Evolutionary conservation across 495 filamentous ascomycete species (phyloP), one percentile per base, ranked within the genome.

Genomic region (Penicillium atrosanguineum): DNA sequence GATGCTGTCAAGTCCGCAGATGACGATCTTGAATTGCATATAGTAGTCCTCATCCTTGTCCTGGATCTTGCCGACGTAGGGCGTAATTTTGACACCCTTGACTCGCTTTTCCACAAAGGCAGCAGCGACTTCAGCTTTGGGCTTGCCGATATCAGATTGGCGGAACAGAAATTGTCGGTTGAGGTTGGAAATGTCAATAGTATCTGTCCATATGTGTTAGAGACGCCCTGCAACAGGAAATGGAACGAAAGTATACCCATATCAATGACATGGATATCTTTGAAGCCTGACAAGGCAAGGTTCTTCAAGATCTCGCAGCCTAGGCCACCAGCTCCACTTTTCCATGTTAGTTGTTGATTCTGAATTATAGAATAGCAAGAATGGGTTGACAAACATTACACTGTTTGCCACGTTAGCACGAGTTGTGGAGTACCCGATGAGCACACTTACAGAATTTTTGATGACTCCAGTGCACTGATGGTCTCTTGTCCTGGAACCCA

Each of bases 151-250:
- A 65, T 99, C 95, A 43, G 83, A 75, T 60, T 92, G 79, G 16
- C 95, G 90, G 69, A 99, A 99, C 44, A 99, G 83, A 67, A 99
- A 99, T 66, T 99, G 95, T 20, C 95, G 86, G 69, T 99, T 99
- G 42, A 99, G 81, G 70, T 99, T 99, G 21, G 91, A 96, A 49
- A 99, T 91, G 65, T 99, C 95, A 68, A 99, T 99, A 6, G 92
- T 97, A 65, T 95, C 89, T 90, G 56, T 38, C 9, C 29, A 21
- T 15, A 49, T 71, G 56, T 63, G 61, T 52, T 14, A 47, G 40
- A 31, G 12, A 21, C 44, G 21, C 9, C 46, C 19, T 19, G 14
- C 20, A 26, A 14, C 42, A 6, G 3, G 0, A 3, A 19, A 4
- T 21, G 52, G 39, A 34, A 40, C 7, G 9, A 64, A 65, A 51